phyloP scores from a whole-genome alignment of 2,329 filamentous ascomycete species.

The Beauveria sp. region DNA sequence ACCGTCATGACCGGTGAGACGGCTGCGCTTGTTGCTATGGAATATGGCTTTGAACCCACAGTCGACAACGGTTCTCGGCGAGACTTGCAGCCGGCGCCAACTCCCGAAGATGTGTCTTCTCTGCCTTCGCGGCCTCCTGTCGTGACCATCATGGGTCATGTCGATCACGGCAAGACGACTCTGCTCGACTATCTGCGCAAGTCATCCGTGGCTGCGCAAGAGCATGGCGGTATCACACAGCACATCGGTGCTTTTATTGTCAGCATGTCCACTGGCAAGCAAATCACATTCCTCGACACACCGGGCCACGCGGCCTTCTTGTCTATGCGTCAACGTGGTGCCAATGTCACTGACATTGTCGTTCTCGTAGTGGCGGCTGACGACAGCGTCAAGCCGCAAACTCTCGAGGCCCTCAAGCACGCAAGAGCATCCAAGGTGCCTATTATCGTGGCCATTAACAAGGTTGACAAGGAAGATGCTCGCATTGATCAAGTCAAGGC shows the following conservation, averaged over 20 bases:
- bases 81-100: conserved; percentile 66
- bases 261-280: conserved; percentile 73
- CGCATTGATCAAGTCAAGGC: conserved; percentile 78
- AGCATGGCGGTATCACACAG: conserved; percentile 96
- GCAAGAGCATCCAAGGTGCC: conserved; percentile 80
- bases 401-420: conserved; percentile 91
- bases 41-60: conserved; percentile 86
- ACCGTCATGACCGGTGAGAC: conserved; percentile 88
- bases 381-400: conserved; percentile 96
- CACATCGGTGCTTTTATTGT: conserved; percentile 98
- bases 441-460: conserved; percentile 97
- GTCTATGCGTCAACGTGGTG: conserved; percentile 90
- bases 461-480: conserved; percentile 82
- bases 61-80: conserved; percentile 57
- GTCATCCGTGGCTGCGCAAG: conserved; percentile 80
- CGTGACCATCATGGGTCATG: conserved; percentile 98
- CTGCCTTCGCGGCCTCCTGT: conserved; percentile 79
- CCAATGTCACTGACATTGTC: conserved; percentile 94
- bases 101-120: conserved; percentile 56
- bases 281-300: conserved; percentile 94
- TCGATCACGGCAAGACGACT: conserved; percentile 97
- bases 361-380: conserved; percentile 93
- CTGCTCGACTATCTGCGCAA: conserved; percentile 89
- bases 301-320: conserved; percentile 94
- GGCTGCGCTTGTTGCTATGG: conserved; percentile 79